Conservation (phyloP, 805 yeast species). For the Cyberlindnera mycetangii region DNA sequence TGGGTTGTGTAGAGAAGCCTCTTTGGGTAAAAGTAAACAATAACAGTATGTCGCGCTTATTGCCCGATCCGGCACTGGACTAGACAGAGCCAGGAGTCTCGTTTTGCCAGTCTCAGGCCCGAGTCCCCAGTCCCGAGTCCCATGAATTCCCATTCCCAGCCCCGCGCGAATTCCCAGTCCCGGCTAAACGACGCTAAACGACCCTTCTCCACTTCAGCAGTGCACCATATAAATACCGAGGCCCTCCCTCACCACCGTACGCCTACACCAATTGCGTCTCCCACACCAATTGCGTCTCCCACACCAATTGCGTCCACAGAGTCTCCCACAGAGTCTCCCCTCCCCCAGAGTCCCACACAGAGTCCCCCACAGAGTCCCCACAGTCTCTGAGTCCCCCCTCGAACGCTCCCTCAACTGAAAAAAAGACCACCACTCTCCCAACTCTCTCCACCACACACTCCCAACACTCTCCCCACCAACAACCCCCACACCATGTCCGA, state of each 20-base stretch:
- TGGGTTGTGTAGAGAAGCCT: neutral
- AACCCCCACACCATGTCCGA: constrained; percentile 29
- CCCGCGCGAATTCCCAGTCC: neutral
- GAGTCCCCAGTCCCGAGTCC: neutral
- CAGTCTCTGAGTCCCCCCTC: no score
- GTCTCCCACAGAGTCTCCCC: no score
- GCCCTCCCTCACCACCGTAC: neutral
- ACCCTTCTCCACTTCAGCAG: neutral
- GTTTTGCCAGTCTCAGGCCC: neutral
- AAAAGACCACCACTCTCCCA: neutral
- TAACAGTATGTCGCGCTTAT: neutral
- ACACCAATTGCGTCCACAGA: no score
- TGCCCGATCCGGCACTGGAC: neutral
- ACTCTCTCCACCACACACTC: neutral
- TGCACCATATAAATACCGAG: neutral
- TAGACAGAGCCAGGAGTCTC: neutral
- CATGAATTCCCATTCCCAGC: no score
- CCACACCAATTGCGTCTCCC: no score
- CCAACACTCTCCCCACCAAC: neutral
- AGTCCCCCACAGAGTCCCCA: no score
- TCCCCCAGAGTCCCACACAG: no score
- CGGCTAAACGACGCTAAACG: constrained; percentile 1
- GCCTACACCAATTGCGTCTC: neutral
- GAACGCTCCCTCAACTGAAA: neutral
- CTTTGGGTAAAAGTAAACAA: constrained; percentile 4